Base-by-base conservation (phyloP, 2,329 filamentous ascomycete species). In the Lachnum nothofagi region DNA sequence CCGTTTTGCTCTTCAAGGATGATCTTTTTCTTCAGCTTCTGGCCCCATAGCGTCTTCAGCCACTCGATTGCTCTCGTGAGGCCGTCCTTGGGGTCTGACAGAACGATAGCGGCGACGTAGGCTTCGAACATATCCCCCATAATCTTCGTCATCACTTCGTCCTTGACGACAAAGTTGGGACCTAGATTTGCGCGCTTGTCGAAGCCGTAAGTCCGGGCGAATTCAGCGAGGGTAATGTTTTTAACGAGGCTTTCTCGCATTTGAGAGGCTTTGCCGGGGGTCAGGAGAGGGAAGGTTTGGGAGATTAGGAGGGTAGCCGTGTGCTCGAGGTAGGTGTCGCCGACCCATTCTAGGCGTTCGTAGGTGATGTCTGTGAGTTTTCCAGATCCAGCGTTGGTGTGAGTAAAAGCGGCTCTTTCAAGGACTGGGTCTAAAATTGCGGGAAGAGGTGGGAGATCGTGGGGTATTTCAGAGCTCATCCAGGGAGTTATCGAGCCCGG, bases 61-160 rank as follows among this genome's bases (percentile, higher is more conserved):
- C 90, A 97, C 12, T 74, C 65, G 44, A 84, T 76, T 2, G 78
- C 83, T 2, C 73, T 74, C 6, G 67, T 54, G 40, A 85, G 77
- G 1, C 91, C 90, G 40, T 79, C 65, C 3, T 70, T 67, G 0
- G 80, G 74, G 59, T 89, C 79, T 1, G 84, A 82, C 2, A 88
- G 70, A 27, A 95, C 77, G 5, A 91, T 69, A 3, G 86, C 91
- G 7, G 86, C 91, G 14, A 95, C 80, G 59, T 94, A 96, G 0
- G 91, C 86, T 66, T 97, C 91, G 60, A 96, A 94, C 16, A 96
- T 77, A 63, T 97, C 91, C 7, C 85, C 91, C 48, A 86, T 75
- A 8, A 89, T 81, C 67, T 96, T 96, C 12, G 72, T 77, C 51
- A 78, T 74, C 35, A 76, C 77, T 64, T 77, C 83, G 63, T 62